Conservation (phyloP, 1,139 yeast genomes). For the Saccharomycopsis hybrid region DNA sequence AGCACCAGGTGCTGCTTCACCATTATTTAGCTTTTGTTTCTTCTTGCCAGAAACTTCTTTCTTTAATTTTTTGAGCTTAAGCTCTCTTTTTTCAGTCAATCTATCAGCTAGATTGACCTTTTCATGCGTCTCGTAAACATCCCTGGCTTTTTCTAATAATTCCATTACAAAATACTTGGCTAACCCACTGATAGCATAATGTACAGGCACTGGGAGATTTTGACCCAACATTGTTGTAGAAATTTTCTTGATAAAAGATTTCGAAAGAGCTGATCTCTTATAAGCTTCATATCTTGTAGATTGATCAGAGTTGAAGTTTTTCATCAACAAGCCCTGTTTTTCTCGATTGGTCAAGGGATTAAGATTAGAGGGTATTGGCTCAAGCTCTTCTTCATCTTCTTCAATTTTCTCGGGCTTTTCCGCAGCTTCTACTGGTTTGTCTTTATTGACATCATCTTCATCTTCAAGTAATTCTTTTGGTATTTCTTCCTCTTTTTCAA, state of each 20-base stretch:
- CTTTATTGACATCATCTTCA: conserved; percentile 12
- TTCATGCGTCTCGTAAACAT: conserved; percentile 15
- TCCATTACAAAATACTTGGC: conserved; percentile 20
- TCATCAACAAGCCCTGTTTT: conserved; percentile 18
- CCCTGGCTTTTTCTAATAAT: conserved; percentile 19
- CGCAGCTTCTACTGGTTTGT: neutral
- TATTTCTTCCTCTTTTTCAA: conserved; percentile 17
- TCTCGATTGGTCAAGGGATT: conserved; percentile 18
- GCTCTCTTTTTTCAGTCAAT: conserved; percentile 7
- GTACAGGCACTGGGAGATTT: conserved; percentile 14
- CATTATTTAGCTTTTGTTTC: neutral
- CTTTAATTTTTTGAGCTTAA: conserved; percentile 10
- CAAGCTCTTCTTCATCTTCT: conserved; percentile 14
- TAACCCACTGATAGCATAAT: conserved; percentile 19
- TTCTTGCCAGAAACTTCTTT: neutral
- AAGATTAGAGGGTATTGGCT: conserved; percentile 12
- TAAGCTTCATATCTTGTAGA: conserved; percentile 16
- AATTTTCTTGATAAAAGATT: conserved; percentile 18
- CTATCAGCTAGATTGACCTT: conserved; percentile 14
- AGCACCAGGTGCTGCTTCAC: too few species aligned
- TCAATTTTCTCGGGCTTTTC: neutral
- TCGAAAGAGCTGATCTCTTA: conserved; percentile 16
- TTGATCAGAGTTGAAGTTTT: conserved; percentile 12
- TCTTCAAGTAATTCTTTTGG: neutral
- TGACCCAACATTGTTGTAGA: conserved; percentile 14